These are phyloP conservation scores for Gamarada debralockiae DNA, from an alignment of 495 filamentous ascomycete genomes.

Conservation along the genomic window DNA sequence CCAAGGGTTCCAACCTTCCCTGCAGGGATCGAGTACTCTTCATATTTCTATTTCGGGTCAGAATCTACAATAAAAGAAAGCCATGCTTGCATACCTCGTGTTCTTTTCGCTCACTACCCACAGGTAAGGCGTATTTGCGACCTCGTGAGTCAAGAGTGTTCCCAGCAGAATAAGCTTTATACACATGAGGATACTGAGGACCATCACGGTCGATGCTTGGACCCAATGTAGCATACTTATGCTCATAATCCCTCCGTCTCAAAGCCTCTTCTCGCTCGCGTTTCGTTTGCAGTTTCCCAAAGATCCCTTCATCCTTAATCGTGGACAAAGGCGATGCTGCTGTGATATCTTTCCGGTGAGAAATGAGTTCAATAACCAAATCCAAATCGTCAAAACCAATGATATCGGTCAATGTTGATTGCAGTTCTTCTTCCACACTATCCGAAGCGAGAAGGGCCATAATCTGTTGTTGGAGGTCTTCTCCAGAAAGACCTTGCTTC, in stretches of 20 bases:
- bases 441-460: slow-evolving; percentile 62
- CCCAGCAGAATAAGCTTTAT: slow-evolving; percentile 73
- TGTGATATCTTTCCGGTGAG: slow-evolving; percentile 63
- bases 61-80: background rate
- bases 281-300: slow-evolving; percentile 61
- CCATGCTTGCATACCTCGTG: slow-evolving; percentile 36
- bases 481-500: slow-evolving; percentile 57
- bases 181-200: slow-evolving; percentile 86
- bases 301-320: slow-evolving; percentile 26
- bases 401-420: slow-evolving; percentile 85
- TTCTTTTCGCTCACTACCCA: slow-evolving; percentile 57
- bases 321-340: slow-evolving; percentile 19
- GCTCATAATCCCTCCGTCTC: slow-evolving; percentile 68
- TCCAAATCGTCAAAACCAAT: slow-evolving; percentile 91
- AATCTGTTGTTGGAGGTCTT: slow-evolving; percentile 67
- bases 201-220: slow-evolving; percentile 56
- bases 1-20: slow-evolving; percentile 71
- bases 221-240: slow-evolving; percentile 71
- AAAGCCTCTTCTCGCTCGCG: slow-evolving; percentile 75
- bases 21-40: slow-evolving; percentile 84
- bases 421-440: slow-evolving; percentile 73
- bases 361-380: slow-evolving; percentile 78
- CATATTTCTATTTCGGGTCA: slow-evolving; percentile 56
- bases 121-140: slow-evolving; percentile 69
- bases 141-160: slow-evolving; percentile 76